A percentile compares a stretch with the other conserved stretches of the same genome.
Evolutionary conservation across 345 rosid genomes (phyloP).

Genomic region (Boechera stricta): DNA sequence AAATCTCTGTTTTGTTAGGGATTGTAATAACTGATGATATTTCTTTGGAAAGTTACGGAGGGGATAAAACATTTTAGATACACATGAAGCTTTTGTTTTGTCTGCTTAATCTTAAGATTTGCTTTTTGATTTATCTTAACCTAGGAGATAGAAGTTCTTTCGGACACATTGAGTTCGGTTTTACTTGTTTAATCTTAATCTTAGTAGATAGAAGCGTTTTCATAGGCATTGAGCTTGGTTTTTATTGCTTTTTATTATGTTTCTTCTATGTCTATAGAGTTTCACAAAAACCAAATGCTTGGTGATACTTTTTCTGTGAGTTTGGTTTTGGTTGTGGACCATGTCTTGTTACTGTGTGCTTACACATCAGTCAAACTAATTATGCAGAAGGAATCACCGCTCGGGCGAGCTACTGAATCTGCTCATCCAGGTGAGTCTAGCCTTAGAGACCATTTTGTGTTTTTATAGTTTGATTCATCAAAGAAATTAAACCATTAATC

Average conservation of each 20-base stretch:
- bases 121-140: background rate
- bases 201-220: background rate
- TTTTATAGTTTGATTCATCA: background rate
- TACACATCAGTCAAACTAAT: background rate
- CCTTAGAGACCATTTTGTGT: background rate
- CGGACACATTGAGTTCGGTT: background rate
- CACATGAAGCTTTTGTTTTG: conserved; percentile 6
- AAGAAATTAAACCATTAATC: background rate
- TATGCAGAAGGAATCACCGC: conserved; percentile 80
- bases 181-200: background rate
- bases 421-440: conserved; percentile 84
- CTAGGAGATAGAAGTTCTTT: background rate
- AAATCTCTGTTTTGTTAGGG: background rate
- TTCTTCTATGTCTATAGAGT: background rate
- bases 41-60: no score
- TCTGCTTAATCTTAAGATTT: background rate
- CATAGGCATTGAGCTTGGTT: background rate
- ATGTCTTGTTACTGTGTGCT: background rate
- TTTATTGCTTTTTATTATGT: background rate
- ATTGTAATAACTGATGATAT: no score
- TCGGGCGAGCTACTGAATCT: conserved; percentile 72
- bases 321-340: background rate
- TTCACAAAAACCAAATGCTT: background rate
- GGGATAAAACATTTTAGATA: no score
- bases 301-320: background rate